Base-by-base conservation (phyloP, 2,329 filamentous ascomycete genomes). In the Trichoderma hamatum region DNA sequence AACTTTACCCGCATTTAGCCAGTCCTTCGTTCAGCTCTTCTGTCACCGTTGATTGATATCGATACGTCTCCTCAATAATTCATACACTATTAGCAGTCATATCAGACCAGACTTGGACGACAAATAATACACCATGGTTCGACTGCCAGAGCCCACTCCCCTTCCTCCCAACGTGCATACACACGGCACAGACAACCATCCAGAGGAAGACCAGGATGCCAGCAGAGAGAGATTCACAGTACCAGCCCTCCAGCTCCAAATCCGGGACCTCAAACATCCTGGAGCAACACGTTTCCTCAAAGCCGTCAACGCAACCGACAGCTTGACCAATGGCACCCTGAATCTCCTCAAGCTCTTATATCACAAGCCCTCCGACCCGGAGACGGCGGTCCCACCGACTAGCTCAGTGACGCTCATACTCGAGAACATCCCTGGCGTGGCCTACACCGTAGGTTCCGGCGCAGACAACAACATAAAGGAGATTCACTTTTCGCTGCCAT, bases 381-480 rank as follows among this genome's bases (percentile, higher is more conserved):
- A 78, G 56, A 83, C 83, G 43, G 80, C 80, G 64, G 75, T 79
- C 13, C 87, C 88, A 51, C 84, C 87, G n/a, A 96, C 93, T 11
- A 91, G 93, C 70, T 96, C 93, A 63, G 89, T 98, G 21, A 97
- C 94, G 0, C 81, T 98, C 43, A 85, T 97, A 70, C 83, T 98
- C 5, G 88, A 92, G 34, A 84, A 89, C 72, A 94, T 97, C 87
- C 84, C 82, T 59, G 95, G 95, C 61, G 92, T 98, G 5, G 95
- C 95, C 24, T 97, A 97, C 82, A 97, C 95, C 1, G 93, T 88
- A 0, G 92, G 93, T 71, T 87, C 84, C 11, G 90, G 94, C 49
- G 85, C 96, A 13, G 94, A 97, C 80, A 73, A 84, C 71, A 92
- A 96, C 76, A 93, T 97, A 83, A 97, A 97, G 77, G 94, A 97